A percentile compares a stretch with the other conserved stretches of the same genome.
Evolutionary conservation across 805 yeast genomes (phyloP).

Genomic region (Brettanomyces sp.): DNA sequence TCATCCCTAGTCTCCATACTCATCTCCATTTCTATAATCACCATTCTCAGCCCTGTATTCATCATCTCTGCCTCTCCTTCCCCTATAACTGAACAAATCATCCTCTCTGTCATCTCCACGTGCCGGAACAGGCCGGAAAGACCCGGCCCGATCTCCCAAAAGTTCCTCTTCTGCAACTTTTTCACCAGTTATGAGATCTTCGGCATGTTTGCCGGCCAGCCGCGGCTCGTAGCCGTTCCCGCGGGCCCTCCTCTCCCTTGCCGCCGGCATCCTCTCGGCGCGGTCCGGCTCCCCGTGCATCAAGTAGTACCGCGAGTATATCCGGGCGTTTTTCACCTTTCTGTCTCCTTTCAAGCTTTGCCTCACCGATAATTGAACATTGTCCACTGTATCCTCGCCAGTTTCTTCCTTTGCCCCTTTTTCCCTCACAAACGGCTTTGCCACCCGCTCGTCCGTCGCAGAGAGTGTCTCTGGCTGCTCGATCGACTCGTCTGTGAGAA

Average conservation of each 20-base stretch:
- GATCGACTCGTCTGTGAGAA: constrained; percentile 7
- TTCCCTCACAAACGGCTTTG: neutral
- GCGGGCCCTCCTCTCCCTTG: constrained; percentile 10
- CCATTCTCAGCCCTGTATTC: neutral
- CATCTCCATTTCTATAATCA: too few relatives aligned
- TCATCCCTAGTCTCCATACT: neutral
- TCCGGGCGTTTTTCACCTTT: constrained; percentile 48
- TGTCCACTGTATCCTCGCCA: neutral
- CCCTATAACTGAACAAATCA: neutral
- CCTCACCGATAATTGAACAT: constrained; percentile 32
- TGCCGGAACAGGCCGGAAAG: constrained; percentile 30
- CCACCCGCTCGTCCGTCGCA: neutral
- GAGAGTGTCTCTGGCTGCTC: constrained; percentile 2
- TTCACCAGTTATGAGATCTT: constrained; percentile 27
- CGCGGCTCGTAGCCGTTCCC: constrained; percentile 4
- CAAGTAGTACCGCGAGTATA: constrained; percentile 53
- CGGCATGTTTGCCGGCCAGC: constrained; percentile 5
- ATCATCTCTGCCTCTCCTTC: constrained; percentile 2
- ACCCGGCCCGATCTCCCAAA: neutral
- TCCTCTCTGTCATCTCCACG: constrained; percentile 18
- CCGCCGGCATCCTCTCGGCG: constrained; percentile 20
- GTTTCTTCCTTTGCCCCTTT: neutral
- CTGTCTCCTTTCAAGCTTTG: constrained; percentile 45
- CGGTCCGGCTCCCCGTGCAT: constrained; percentile 62
- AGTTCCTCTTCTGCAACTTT: constrained; percentile 16